Percentiles rank a stretch among this genome's conserved stretches.
phyloP scores from a whole-genome alignment of 164 flowering plant species.

The Dillenia turbinata region DNA sequence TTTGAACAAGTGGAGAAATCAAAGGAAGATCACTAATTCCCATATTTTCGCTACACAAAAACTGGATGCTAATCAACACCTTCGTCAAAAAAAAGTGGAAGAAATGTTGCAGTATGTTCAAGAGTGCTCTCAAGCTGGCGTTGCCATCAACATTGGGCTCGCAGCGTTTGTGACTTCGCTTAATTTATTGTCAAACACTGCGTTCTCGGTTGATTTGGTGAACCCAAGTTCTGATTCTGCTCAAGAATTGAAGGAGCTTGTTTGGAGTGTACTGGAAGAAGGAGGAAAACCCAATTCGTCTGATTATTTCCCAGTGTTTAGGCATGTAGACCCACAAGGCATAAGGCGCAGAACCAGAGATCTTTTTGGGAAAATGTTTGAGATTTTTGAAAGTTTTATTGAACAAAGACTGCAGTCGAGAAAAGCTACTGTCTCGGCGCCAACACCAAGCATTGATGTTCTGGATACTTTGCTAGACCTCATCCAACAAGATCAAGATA shows the following conservation, averaged over 20 bases:
- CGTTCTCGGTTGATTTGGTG: constrained; percentile 1
- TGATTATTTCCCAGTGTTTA: neutral
- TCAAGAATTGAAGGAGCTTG: constrained; percentile 1
- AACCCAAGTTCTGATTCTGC: neutral
- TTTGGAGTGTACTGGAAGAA: neutral
- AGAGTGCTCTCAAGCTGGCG: neutral
- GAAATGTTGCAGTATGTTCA: no score
- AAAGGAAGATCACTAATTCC: no score
- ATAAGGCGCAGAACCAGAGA: neutral
- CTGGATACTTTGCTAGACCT: neutral
- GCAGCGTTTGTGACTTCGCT: neutral
- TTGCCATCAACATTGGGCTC: neutral
- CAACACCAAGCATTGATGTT: neutral
- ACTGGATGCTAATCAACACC: no score
- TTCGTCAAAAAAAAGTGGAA: no score
- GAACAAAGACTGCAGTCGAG: neutral
- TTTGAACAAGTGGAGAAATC: no score
- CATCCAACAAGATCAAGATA: neutral
- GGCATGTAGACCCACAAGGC: neutral
- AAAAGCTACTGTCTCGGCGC: neutral
- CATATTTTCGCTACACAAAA: no score
- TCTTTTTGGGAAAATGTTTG: neutral
- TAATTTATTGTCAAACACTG: constrained; percentile 1
- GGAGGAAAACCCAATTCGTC: neutral
- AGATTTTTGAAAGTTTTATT: neutral